Percentiles rank a stretch among this genome's conserved stretches.
phyloP scores from a whole-genome alignment of 2,329 filamentous ascomycete genomes.

The Pseudocercospora fijiensis region DNA sequence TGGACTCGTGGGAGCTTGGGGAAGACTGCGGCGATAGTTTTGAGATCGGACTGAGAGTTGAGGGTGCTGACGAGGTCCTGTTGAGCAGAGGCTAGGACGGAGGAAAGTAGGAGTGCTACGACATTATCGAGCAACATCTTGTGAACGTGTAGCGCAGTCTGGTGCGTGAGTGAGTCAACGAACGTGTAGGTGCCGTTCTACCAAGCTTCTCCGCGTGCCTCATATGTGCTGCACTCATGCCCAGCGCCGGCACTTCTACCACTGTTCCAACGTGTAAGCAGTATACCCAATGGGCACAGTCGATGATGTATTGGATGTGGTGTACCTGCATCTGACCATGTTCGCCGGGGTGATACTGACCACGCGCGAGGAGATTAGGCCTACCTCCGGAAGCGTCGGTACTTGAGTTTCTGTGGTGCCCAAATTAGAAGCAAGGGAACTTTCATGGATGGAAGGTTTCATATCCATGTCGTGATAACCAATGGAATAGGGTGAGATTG shows the following conservation, averaged over 20 bases:
- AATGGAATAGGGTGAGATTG: not conserved
- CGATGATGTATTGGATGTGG: not conserved
- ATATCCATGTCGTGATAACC: not conserved
- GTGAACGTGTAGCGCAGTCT: not conserved
- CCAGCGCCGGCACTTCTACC: not conserved
- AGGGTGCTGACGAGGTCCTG: constrained; percentile 15
- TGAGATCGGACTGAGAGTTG: constrained; percentile 17
- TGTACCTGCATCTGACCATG: not conserved
- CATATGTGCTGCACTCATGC: not conserved
- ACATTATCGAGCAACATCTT: not conserved
- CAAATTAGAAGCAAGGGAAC: not conserved
- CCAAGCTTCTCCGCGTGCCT: not conserved
- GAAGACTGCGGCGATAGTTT: constrained; percentile 20
- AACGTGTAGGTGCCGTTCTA: not conserved
- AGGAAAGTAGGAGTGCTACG: not conserved
- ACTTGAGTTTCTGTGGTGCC: not conserved
- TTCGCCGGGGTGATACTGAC: not conserved
- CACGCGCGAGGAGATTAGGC: not conserved
- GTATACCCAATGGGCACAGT: not conserved
- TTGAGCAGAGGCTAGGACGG: constrained; percentile 13
- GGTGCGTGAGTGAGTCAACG: not conserved
- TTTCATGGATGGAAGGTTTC: not conserved
- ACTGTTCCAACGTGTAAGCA: not conserved
- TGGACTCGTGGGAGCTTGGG: constrained; percentile 23
- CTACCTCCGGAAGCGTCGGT: no score